Conservation (phyloP, 768 basidiomycete species). For the Cystobasidium tubakii region DNA sequence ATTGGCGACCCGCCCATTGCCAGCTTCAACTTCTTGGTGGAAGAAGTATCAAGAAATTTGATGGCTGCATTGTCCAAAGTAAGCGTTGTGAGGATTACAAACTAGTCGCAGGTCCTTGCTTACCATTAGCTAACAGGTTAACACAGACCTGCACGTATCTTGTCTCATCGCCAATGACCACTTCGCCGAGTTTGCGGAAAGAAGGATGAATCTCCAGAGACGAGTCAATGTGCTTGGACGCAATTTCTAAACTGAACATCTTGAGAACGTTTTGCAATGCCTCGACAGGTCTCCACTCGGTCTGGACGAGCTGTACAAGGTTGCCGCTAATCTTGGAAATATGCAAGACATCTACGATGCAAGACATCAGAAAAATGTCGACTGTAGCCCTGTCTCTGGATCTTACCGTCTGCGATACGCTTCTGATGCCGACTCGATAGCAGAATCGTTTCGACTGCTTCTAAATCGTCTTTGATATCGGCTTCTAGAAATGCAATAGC, state of each 20-base stretch:
- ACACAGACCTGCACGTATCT: constrained; percentile 32
- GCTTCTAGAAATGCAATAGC: neutral
- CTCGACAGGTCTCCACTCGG: constrained; percentile 14
- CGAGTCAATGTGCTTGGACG: constrained; percentile 25
- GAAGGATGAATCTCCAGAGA: constrained; percentile 16
- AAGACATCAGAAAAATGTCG: neutral
- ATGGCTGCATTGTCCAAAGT: constrained; percentile 17
- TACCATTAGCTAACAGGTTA: constrained; percentile 26
- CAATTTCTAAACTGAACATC: constrained; percentile 35
- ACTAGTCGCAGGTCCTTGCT: neutral
- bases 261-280: constrained; percentile 15
- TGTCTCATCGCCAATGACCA: constrained; percentile 27
- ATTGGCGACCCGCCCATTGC: constrained; percentile 28
- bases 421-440: constrained; percentile 37
- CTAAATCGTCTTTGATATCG: constrained; percentile 30
- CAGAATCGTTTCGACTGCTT: constrained; percentile 37
- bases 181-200: neutral
- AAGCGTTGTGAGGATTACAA: neutral
- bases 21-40: constrained; percentile 1
- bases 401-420: constrained; percentile 35
- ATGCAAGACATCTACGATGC: constrained; percentile 31
- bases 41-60: constrained; percentile 27
- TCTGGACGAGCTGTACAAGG: constrained; percentile 32
- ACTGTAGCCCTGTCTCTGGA: no score
- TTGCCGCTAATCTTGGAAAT: constrained; percentile 37